Percentiles rank a stretch among this genome's conserved stretches.
Conservation (phyloP, 148 eudicot genomes). For the Rhododendron kiyosumense region DNA sequence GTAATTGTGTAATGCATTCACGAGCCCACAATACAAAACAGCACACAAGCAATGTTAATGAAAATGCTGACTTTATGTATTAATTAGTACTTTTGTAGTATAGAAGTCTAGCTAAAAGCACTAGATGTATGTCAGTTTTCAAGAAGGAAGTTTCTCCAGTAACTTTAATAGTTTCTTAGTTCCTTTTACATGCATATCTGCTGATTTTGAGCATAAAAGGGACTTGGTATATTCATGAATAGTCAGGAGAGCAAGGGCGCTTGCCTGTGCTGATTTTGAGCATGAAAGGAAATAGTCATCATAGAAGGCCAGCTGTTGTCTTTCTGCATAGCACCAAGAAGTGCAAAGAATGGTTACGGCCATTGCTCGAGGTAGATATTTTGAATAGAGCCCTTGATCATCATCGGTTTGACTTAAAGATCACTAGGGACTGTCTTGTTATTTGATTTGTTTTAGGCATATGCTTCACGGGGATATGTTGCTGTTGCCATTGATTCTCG, state of each 20-base stretch:
- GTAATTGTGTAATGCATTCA: too few species aligned
- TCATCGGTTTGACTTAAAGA: background rate
- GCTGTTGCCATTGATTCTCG: slow-evolving; percentile 94
- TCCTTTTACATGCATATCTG: background rate
- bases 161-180: background rate
- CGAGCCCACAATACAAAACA: too few species aligned
- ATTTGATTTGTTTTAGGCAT: slow-evolving; percentile 50
- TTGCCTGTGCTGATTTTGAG: slow-evolving; percentile 80
- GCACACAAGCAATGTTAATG: background rate
- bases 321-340: slow-evolving; percentile 84
- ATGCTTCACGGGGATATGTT: slow-evolving; percentile 93
- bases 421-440: background rate
- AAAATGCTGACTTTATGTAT: background rate
- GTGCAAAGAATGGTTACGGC: slow-evolving; percentile 93
- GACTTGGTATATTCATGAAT: background rate
- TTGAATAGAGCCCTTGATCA: background rate
- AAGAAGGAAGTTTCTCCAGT: background rate
- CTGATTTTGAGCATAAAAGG: background rate
- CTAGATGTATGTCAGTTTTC: background rate
- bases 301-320: slow-evolving; percentile 78
- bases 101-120: background rate
- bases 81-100: background rate
- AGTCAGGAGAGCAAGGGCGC: slow-evolving; percentile 90
- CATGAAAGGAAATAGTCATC: slow-evolving; percentile 38
- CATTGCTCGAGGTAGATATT: slow-evolving; percentile 75